Evolutionary conservation across 768 basidiomycete genomes (phyloP).

Genomic region (Coprinellus aureogranulatus): DNA sequence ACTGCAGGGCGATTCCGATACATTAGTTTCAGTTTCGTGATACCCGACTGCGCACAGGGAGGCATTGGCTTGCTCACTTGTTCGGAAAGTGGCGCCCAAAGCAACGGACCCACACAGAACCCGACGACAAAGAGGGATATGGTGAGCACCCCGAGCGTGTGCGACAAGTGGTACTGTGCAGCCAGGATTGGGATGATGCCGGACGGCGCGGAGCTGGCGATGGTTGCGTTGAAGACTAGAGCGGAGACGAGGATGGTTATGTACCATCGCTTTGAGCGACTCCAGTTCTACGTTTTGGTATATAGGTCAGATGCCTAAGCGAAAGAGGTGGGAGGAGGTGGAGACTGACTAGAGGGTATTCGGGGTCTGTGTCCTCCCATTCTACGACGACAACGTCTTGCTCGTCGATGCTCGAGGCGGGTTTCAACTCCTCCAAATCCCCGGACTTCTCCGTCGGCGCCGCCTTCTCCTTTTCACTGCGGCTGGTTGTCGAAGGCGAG

Average conservation of each 20-base stretch:
- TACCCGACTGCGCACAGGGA: too few species aligned
- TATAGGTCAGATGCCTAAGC: too few species aligned
- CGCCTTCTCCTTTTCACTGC: too few species aligned
- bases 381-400: constrained; percentile 22
- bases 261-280: constrained; percentile 44
- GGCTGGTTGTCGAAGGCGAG: too few species aligned
- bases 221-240: constrained; percentile 60
- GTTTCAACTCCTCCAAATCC: too few species aligned
- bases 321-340: background rate
- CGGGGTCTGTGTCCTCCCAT: constrained; percentile 38
- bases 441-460: too few species aligned
- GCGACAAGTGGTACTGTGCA: constrained; percentile 45
- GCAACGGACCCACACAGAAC: background rate
- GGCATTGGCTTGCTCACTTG: too few species aligned
- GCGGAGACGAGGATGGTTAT: constrained; percentile 46
- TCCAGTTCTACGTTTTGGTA: constrained; percentile 56
- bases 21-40: too few species aligned
- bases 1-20: too few species aligned
- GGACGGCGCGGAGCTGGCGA: constrained; percentile 58
- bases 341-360: constrained; percentile 46
- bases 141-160: constrained; percentile 22
- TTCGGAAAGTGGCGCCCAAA: background rate
- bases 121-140: background rate
- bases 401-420: background rate
- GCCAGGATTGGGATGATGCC: constrained; percentile 44